Evolutionary conservation across 768 basidiomycete species (phyloP), one percentile per base, ranked within the genome.

Genomic region (Hygrophoropsis aurantiaca): DNA sequence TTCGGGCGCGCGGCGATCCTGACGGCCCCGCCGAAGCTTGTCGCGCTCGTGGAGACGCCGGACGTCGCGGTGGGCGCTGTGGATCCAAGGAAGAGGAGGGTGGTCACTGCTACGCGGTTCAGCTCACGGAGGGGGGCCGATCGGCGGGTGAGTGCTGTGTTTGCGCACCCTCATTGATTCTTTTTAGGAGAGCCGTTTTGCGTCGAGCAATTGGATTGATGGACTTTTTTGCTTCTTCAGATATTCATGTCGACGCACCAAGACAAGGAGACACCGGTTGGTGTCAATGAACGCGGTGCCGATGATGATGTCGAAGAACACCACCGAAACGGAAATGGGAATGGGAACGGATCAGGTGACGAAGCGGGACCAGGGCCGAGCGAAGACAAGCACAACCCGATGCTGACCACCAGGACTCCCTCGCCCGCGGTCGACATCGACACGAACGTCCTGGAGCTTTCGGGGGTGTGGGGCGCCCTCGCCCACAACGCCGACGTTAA

Each of bases 51-150:
- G 15, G 88, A 88, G 64, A 92, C 89, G 9, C 89, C 90, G 0
- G 92, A 93, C 60, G 84, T 92, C 8, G 90, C 84, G n/a, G 81
- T 91, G 30, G 92, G 92, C 8, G 88, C 91, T 19, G 87, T 93
- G 8, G 92, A 94, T 64, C 82, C 89, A 15, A 73, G 77, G 63
- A 90, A 93, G 74, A 74, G 87, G 55, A 72, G 92, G 40, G 88
- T 94, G 1, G 85, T 91, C 11, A 92, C 90, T 44, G 87, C 89
- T 6, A 95, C 91, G 15, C 72, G 92, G 50, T 94, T 94, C 60
- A 92, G 90, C 61, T 84, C 87, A 19, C 73, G 93, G 46, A 70
- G 78, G 5, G 93, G 91, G 2, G 90, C 92, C 20, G 84, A 90
- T 69, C 74, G 91, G 40, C 76, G 87, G 72, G 91, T 92, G 47